Percentiles rank a stretch among this genome's conserved stretches.
These are phyloP conservation scores for Musa schizocarpa DNA, from an alignment of 176 grass and related monocot genomes.

Conservation along the genomic window DNA sequence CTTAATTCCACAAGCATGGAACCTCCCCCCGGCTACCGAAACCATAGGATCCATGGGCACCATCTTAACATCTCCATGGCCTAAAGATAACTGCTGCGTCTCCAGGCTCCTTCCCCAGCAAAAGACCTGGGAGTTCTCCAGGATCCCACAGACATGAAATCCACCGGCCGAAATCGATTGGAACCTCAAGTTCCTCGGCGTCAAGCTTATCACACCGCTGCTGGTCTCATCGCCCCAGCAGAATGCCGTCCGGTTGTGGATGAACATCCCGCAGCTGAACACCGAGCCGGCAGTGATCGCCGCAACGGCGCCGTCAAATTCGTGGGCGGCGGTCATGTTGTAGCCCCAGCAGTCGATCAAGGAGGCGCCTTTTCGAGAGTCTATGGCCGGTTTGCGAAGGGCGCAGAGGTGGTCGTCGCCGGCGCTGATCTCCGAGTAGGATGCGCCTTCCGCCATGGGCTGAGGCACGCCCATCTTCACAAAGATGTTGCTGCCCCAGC, in stretches of 20 bases:
- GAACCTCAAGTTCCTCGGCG: slow-evolving; percentile 52
- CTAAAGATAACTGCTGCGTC: slow-evolving; percentile 53
- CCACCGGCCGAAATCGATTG: slow-evolving; percentile 77
- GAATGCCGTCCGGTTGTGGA: slow-evolving; percentile 50
- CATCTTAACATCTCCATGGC: slow-evolving; percentile 68
- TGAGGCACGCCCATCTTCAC: slow-evolving; percentile 94
- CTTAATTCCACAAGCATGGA: slow-evolving; percentile 93
- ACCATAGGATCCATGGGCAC: slow-evolving; percentile 94
- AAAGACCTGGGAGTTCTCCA: slow-evolving; percentile 82
- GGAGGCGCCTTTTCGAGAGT: slow-evolving; percentile 21
- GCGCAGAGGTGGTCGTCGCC: slow-evolving; percentile 92
- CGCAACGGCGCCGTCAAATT: slow-evolving; percentile 26
- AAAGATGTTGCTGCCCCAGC: slow-evolving; percentile 90
- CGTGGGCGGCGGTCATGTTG: slow-evolving; percentile 78
- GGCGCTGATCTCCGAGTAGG: slow-evolving; percentile 73
- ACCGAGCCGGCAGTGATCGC: slow-evolving; percentile 77
- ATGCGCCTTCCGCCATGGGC: slow-evolving; percentile 68
- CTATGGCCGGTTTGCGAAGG: slow-evolving; percentile 28
- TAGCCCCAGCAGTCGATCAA: slow-evolving; percentile 95
- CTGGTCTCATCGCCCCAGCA: slow-evolving; percentile 90
- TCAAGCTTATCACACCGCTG: slow-evolving; percentile 63
- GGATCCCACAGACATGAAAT: slow-evolving; percentile 82
- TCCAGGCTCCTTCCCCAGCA: slow-evolving; percentile 95
- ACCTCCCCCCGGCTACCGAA: slow-evolving; percentile 69
- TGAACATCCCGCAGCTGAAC: slow-evolving; percentile 74